These are phyloP conservation scores for Kurtzmaniella quercitrusa DNA, from an alignment of 1,139 yeast genomes.

Conservation along the genomic window DNA sequence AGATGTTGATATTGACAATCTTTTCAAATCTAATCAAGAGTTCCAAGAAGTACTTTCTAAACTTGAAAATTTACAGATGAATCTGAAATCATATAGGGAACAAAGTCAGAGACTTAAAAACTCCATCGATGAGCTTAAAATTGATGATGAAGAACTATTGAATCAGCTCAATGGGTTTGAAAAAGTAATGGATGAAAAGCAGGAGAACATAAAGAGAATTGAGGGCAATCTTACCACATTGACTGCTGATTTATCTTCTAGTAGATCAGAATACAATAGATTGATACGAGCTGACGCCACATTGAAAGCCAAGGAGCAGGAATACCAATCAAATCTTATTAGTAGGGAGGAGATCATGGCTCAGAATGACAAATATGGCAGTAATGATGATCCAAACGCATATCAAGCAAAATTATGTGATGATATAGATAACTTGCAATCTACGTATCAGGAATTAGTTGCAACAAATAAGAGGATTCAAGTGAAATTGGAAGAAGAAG, in stretches of 20 bases:
- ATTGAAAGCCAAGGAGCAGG: constrained; percentile 44
- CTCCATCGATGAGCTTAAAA: constrained; percentile 44
- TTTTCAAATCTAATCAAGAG: constrained; percentile 76
- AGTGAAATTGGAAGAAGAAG: constrained; percentile 12
- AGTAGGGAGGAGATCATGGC: constrained; percentile 11
- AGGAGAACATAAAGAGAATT: constrained; percentile 18
- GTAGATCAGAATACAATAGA: constrained; percentile 34
- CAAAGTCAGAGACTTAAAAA: constrained; percentile 46
- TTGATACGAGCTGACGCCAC: constrained; percentile 55
- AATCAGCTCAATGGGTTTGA: constrained; percentile 53
- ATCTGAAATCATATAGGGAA: constrained; percentile 38
- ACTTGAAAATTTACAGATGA: constrained; percentile 53
- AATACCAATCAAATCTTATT: constrained; percentile 15
- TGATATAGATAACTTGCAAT: constrained; percentile 9
- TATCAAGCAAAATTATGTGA: constrained; percentile 10
- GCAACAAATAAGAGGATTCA: constrained; percentile 9
- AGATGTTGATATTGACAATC: constrained; percentile 54
- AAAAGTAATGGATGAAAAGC: constrained; percentile 34
- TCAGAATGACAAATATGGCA: constrained; percentile 15
- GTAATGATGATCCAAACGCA: constrained; percentile 7
- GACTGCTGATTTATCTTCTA: constrained; percentile 13
- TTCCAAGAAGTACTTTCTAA: constrained; percentile 71
- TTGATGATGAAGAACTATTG: constrained; percentile 48
- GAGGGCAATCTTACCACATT: constrained; percentile 14
- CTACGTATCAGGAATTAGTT: constrained; percentile 5